Evolutionary conservation across 2,329 filamentous ascomycete genomes (phyloP).

Genomic region (Juglanconis sp.): DNA sequence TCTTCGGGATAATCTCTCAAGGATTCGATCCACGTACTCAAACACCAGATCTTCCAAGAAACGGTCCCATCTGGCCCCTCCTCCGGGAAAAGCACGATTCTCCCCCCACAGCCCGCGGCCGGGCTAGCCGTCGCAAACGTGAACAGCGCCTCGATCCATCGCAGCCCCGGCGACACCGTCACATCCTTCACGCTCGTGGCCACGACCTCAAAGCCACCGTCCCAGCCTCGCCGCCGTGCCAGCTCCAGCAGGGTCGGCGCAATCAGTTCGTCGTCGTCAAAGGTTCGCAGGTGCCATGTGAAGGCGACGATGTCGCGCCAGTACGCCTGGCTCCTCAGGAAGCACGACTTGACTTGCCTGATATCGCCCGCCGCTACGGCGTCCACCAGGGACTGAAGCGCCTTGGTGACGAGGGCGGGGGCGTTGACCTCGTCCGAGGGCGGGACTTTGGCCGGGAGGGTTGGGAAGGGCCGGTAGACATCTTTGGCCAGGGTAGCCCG

Average conservation of each 20-base stretch:
- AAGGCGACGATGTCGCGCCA: constrained; percentile 36
- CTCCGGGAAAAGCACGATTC: constrained; percentile 29
- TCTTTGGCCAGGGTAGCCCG: constrained; percentile 12
- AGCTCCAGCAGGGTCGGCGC: constrained; percentile 24
- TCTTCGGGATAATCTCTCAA: constrained; percentile 27
- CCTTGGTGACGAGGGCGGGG: constrained; percentile 8
- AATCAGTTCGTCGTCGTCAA: constrained; percentile 23
- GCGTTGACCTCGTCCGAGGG: constrained; percentile 15
- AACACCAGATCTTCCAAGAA: constrained; percentile 33
- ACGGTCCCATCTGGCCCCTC: not conserved
- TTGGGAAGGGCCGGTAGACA: constrained; percentile 14
- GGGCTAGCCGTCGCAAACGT: constrained; percentile 31
- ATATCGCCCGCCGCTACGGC: constrained; percentile 22
- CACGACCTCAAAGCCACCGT: constrained; percentile 17
- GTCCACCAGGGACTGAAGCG: constrained; percentile 20
- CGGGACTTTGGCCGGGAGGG: constrained; percentile 6
- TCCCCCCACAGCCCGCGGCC: constrained; percentile 28
- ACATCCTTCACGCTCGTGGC: constrained; percentile 17
- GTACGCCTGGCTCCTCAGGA: constrained; percentile 31
- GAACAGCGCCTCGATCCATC: constrained; percentile 30
- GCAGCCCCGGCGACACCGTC: constrained; percentile 20
- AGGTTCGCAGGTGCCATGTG: constrained; percentile 36
- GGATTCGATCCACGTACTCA: constrained; percentile 28
- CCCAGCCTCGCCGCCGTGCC: constrained; percentile 18
- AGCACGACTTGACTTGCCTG: constrained; percentile 24